These are phyloP conservation scores for Brassica incana DNA, from an alignment of 345 rosid genomes.

Conservation along the genomic window DNA sequence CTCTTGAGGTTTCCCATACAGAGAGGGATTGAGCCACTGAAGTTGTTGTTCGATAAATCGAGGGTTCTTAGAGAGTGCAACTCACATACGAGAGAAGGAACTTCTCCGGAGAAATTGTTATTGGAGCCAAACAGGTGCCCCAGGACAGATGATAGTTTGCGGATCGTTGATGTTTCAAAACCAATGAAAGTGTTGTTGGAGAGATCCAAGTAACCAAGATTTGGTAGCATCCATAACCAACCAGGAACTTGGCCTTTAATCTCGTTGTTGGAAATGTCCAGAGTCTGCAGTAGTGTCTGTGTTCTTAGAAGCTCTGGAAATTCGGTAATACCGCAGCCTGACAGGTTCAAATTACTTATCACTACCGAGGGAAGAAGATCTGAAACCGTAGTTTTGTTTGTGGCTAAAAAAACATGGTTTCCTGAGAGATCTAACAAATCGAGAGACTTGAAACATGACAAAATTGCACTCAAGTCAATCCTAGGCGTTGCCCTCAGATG, in stretches of 20 bases:
- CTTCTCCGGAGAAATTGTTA: neutral
- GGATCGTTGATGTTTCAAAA: neutral
- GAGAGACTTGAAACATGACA: neutral
- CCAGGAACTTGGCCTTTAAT: neutral
- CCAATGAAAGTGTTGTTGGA: neutral
- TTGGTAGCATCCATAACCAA: neutral
- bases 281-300: neutral
- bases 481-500: neutral
- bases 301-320: neutral
- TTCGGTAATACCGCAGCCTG: neutral
- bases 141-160: neutral
- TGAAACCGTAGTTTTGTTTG: neutral
- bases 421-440: neutral
- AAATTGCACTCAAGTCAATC: neutral
- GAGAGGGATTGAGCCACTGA: neutral
- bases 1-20: neutral
- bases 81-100: neutral
- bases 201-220: neutral
- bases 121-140: neutral
- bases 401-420: neutral
- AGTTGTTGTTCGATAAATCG: neutral
- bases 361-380: neutral
- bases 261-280: neutral
- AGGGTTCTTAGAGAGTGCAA: neutral
- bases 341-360: neutral